A percentile compares a stretch with the other conserved stretches of the same genome.
Evolutionary conservation across 257 asterid genomes (phyloP).

Genomic region (Solanum lignicaule): DNA sequence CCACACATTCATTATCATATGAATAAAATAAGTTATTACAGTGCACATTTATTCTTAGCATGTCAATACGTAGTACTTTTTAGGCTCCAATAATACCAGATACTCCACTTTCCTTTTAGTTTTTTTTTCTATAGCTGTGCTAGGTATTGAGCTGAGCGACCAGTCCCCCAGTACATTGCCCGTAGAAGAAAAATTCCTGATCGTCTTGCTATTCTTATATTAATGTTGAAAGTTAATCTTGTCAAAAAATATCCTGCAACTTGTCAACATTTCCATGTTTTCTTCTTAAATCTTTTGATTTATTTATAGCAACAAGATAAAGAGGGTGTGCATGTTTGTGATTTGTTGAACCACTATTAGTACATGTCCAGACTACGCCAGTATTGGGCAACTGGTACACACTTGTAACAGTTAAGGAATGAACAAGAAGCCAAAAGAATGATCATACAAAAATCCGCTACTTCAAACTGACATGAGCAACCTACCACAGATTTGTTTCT

Average conservation of each 20-base stretch:
- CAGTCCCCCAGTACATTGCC: background rate
- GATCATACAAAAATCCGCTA: background rate
- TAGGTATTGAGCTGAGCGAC: background rate
- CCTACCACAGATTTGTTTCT: conserved; percentile 77
- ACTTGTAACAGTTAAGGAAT: background rate
- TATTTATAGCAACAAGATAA: background rate
- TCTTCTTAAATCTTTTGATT: background rate
- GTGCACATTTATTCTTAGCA: background rate
- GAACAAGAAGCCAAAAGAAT: background rate
- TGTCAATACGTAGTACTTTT: background rate
- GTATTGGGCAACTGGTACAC: background rate
- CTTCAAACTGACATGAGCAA: background rate
- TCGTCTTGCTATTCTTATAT: background rate
- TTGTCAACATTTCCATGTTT: background rate
- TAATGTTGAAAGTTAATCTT: background rate
- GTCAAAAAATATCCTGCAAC: background rate
- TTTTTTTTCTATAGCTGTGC: background rate
- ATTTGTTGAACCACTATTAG: background rate
- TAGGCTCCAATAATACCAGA: background rate
- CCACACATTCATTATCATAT: background rate
- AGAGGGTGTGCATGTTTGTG: background rate
- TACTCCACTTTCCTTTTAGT: background rate
- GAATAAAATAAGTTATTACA: background rate
- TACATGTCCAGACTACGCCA: background rate
- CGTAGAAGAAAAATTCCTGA: background rate